phyloP scores from a whole-genome alignment of 495 filamentous ascomycete genomes.

The Umbilicaria muhlenbergii region DNA sequence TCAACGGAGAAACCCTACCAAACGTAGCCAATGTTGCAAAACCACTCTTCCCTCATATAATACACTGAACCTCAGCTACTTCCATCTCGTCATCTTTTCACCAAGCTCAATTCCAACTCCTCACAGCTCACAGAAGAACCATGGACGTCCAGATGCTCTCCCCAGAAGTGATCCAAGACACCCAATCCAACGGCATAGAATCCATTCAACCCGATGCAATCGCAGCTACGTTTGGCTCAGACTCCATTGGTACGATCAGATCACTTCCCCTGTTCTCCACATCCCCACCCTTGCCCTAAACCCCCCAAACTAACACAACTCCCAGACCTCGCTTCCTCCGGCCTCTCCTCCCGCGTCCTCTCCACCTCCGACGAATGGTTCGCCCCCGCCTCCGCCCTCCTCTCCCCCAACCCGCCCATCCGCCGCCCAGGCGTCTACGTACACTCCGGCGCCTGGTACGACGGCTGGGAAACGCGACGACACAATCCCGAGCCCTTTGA shows the following conservation, averaged over 20 bases:
- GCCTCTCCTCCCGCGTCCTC: conserved; percentile 59
- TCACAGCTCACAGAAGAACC: neutral
- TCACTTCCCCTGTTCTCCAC: neutral
- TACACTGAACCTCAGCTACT: conserved; percentile 2
- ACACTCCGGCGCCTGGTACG: conserved; percentile 81
- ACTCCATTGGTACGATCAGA: conserved; percentile 40
- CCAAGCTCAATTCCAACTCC: conserved; percentile 11
- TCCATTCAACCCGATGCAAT: conserved; percentile 38
- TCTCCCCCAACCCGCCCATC: conserved; percentile 60
- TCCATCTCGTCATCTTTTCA: conserved; percentile 12
- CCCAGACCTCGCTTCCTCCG: conserved; percentile 60
- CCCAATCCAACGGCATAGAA: neutral
- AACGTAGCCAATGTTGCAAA: neutral
- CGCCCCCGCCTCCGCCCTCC: conserved; percentile 64
- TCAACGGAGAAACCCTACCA: no score
- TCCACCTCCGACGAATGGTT: conserved; percentile 81
- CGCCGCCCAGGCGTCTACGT: conserved; percentile 70
- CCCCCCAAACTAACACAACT: conserved; percentile 5
- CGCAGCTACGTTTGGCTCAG: conserved; percentile 54
- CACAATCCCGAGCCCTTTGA: conserved; percentile 71
- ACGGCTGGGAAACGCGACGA: conserved; percentile 86
- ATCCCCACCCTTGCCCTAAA: neutral
- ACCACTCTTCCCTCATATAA: neutral
- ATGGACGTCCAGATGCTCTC: conserved; percentile 15
- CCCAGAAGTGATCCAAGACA: conserved; percentile 11